Base-by-base conservation (phyloP, 257 asterid species). In the Marsdenia floribunda region DNA sequence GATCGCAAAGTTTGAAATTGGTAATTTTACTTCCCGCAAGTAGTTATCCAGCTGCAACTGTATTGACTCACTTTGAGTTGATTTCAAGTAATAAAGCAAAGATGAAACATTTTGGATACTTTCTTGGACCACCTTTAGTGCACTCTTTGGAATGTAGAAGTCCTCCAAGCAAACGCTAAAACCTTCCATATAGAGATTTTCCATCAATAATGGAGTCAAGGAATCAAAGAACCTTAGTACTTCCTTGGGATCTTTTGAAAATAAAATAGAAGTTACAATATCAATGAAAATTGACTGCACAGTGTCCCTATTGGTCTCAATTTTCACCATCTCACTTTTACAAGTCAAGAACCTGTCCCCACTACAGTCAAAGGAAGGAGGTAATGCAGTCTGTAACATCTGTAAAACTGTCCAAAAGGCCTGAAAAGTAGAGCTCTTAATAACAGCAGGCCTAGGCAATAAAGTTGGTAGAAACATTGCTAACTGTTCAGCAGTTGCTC, bases 201-300 rank as follows among this genome's bases (percentile, higher is more conserved):
- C 99, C 99, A 95, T 95, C 69, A 93, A 75, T 70, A 95, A 68
- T 29, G 98, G 96, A 54, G 90, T 97, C 69, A 95, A 24, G n/a
- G 89, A 82, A 76, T 92, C 83, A 69, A 92, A 92, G 81, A 92
- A 92, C 61, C 82, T 75, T 70, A 92, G 54, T 24, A 95, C 98
- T 82, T 91, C 96, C 71, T 80, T 83, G 6, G 98, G 97, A 74
- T 97, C 98, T 89, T 92, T 92, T 75, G 86, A 76, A 84, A 95
- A 90, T 83, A 86, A 88, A 73, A 90, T 86, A 0, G 98, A 89
- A 44, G 96, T 92, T 68, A 95, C 87, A 26, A 90, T 55, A 60
- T 95, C 99, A 54, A 82, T 89, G 53, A 84, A 74, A 68, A 88
- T 83, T 33, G 98, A 77, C 15, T 90, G 81, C 88, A 90, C 78